phyloP scores from a whole-genome alignment of 139 green algal species.

The Chlorella vulgaris region DNA sequence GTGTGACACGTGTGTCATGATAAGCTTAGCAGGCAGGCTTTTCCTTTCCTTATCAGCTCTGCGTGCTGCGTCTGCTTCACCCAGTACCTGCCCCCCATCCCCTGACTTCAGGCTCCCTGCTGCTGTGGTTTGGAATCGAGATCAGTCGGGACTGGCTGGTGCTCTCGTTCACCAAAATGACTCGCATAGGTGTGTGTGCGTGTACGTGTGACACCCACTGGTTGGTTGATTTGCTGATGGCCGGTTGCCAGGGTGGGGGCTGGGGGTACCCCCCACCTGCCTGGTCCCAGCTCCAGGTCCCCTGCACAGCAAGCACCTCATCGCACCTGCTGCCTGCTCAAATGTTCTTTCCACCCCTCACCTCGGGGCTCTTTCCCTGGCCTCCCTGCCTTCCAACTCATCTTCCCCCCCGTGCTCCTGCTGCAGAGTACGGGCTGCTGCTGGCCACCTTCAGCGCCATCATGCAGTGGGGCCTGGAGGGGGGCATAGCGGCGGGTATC shows the following conservation, averaged over 20 bases:
- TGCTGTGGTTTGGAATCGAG: slow-evolving; percentile 82
- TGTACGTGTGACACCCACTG: neutral
- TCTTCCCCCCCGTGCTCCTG: neutral
- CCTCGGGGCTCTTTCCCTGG: no score
- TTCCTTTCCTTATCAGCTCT: no score
- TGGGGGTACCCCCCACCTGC: no score
- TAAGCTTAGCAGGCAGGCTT: no score
- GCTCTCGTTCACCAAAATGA: slow-evolving; percentile 60
- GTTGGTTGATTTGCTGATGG: neutral
- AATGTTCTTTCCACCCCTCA: no score
- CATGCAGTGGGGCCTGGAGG: slow-evolving; percentile 62
- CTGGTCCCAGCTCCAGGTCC: no score
- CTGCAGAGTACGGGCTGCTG: slow-evolving; percentile 76
- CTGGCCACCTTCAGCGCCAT: slow-evolving; percentile 73
- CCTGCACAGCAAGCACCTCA: no score
- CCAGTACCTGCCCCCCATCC: slow-evolving; percentile 73
- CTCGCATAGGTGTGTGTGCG: slow-evolving; percentile 18
- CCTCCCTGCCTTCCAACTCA: neutral
- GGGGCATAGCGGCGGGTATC: slow-evolving; percentile 72
- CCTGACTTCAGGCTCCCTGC: slow-evolving; percentile 66
- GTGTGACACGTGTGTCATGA: no score
- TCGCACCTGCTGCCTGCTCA: no score
- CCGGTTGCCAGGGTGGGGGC: neutral
- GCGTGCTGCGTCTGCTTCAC: neutral
- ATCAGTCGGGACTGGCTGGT: slow-evolving; percentile 75